phyloP scores from a whole-genome alignment of 495 filamentous ascomycete genomes.

The Penicillium salamii region DNA sequence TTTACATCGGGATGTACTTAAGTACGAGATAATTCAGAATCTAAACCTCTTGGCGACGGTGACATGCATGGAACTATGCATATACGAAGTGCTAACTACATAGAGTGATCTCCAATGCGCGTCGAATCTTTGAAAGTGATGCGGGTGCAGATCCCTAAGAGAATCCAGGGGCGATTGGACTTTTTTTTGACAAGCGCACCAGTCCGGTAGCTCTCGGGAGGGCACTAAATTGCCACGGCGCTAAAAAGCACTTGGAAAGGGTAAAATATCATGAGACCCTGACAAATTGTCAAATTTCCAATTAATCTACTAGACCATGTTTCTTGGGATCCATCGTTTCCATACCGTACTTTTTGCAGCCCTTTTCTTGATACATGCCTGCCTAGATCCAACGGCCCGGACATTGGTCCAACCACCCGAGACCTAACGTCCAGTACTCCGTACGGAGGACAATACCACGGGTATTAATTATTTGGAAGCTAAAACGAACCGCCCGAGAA shows the following conservation, averaged over 20 bases:
- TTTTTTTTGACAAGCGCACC: slow-evolving; percentile 1
- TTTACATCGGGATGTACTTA: too few relatives aligned
- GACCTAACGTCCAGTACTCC: too few relatives aligned
- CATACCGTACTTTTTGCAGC: too few relatives aligned
- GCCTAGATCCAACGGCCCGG: background rate
- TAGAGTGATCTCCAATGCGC: slow-evolving; percentile 4
- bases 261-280: slow-evolving; percentile 1
- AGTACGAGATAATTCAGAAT: background rate
- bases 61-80: background rate
- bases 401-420: background rate
- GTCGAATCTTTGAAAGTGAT: background rate
- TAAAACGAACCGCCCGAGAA: background rate
- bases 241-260: background rate
- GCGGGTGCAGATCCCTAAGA: background rate
- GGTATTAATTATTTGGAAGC: background rate
- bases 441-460: background rate
- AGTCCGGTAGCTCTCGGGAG: background rate
- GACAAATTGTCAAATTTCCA: too few relatives aligned
- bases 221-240: background rate
- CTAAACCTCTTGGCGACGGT: background rate
- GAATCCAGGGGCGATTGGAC: slow-evolving; percentile 1
- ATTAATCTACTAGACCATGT: background rate
- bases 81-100: background rate
- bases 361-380: background rate
- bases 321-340: slow-evolving; percentile 1